These are phyloP conservation scores for Neophaeococcomyces aloes DNA, from an alignment of 2,329 filamentous ascomycete genomes.

Conservation along the genomic window DNA sequence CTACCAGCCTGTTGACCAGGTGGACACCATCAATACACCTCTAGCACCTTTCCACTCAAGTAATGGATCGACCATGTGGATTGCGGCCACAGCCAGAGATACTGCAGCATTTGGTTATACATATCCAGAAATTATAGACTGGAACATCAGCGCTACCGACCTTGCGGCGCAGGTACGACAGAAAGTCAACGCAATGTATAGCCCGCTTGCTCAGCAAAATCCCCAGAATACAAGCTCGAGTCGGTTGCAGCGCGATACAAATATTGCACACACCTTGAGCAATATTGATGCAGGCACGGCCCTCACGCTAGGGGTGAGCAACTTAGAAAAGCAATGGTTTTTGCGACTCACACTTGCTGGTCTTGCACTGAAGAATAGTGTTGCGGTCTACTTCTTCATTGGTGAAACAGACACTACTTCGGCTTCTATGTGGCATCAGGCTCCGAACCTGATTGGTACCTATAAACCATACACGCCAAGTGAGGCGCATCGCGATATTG, in stretches of 20 bases:
- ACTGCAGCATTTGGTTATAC: slow-evolving; percentile 59
- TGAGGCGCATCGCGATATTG: slow-evolving; percentile 11
- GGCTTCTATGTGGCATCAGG: slow-evolving; percentile 41
- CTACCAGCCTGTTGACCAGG: slow-evolving; percentile 14
- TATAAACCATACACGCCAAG: slow-evolving; percentile 42
- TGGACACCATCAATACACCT: slow-evolving; percentile 22
- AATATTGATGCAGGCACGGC: slow-evolving; percentile 15
- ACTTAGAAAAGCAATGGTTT: slow-evolving; percentile 46
- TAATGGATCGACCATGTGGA: slow-evolving; percentile 50
- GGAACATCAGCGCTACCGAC: slow-evolving; percentile 28
- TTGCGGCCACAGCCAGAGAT: slow-evolving; percentile 50
- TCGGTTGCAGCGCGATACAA: slow-evolving; percentile 10
- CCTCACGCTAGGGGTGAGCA: slow-evolving; percentile 22
- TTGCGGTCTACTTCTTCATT: slow-evolving; percentile 58
- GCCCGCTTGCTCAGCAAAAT: slow-evolving; percentile 22
- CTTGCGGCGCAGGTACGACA: slow-evolving; percentile 33
- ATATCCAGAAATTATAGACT: slow-evolving; percentile 54
- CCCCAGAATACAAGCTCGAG: neutral
- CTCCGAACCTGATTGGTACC: slow-evolving; percentile 50
- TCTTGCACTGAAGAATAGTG: slow-evolving; percentile 49
- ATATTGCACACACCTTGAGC: slow-evolving; percentile 28
- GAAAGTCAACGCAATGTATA: slow-evolving; percentile 53
- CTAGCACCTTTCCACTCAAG: slow-evolving; percentile 56
- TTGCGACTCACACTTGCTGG: slow-evolving; percentile 50
- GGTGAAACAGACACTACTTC: slow-evolving; percentile 42